Base-by-base conservation (phyloP, 192 early-diverging fungal genomes). In the Glomus cerebriforme region DNA sequence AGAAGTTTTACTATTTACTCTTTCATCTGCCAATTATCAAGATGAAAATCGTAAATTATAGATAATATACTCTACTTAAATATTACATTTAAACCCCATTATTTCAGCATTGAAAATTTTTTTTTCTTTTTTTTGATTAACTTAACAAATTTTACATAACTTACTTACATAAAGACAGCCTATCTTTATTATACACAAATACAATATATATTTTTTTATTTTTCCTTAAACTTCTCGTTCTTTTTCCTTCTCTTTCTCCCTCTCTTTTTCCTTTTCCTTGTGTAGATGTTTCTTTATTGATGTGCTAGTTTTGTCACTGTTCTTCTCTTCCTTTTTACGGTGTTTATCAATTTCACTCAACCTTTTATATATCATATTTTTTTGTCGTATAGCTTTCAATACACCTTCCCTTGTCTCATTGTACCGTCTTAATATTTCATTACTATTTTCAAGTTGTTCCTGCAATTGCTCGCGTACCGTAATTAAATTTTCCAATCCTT, bases 391-490 rank as follows among this genome's bases (percentile, higher is more conserved):
- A n/a, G 66, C 31, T 35, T n/a, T 68, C 17, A 31, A 35, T 7
- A 68, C 2, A 17, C 66, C 35, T 37, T 68, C 34, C 34, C 66
- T 35, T 24, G 66, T 37, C 34, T 68, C 66, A n/a, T 37, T 31
- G 22, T 37, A 37, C 6, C 66, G 34, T 35, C 66, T 68, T 35
- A 68, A 68, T 37, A 68, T 37, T 22, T 71, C 69, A 47, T 71
- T 71, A 17, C 39, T 47, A 71, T 27, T 15, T 27, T 27, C 43
- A 49, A 71, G 37, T 27, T 47, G 43, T 15, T 24, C 37, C 13
- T 32, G 37, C 59, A 78, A 78, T 78, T 78, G 24, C 17, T 78
- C 62, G 24, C 77, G 77, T 22, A 68, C 62, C 6, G 26, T 27
- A 35, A 31, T 66, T 24, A 78, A 45, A 17, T 31, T 54, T 68